Conservation (phyloP, 2,329 filamentous ascomycete genomes). For the Penicillium sp. region DNA sequence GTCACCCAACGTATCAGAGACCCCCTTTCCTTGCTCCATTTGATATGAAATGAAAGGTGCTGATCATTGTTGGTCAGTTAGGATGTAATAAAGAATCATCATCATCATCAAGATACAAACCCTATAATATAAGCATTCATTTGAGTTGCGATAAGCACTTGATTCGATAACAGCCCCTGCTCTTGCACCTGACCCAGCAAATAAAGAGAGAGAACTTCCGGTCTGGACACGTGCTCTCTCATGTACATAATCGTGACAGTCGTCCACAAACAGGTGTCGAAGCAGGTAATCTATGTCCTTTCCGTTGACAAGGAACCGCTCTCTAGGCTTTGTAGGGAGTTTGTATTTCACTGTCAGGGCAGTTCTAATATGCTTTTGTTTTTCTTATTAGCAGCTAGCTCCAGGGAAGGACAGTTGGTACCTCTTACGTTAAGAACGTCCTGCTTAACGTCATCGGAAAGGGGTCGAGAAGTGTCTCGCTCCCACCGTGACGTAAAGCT, state of each 20-base stretch:
- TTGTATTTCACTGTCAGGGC: conserved; percentile 12
- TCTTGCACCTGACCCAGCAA: conserved; percentile 4
- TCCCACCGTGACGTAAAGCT: conserved; percentile 16
- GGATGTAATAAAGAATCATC: too few relatives aligned
- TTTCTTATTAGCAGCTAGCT: too few relatives aligned
- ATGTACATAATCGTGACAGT: conserved; percentile 10
- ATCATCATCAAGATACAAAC: conserved; percentile 5
- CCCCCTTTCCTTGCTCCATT: not conserved
- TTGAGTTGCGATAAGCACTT: conserved; percentile 17
- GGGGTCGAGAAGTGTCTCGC: conserved; percentile 12
- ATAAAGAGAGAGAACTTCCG: conserved; percentile 4
- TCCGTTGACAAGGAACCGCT: conserved; percentile 11
- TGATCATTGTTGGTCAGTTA: too few relatives aligned
- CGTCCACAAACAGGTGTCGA: conserved; percentile 6
- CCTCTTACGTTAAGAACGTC: conserved; percentile 17
- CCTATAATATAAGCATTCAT: conserved; percentile 23
- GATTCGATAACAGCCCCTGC: conserved; percentile 14
- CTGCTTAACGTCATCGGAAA: conserved; percentile 10
- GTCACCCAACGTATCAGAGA: not conserved
- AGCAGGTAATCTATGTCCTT: conserved; percentile 22
- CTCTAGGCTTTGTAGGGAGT: conserved; percentile 13
- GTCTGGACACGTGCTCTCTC: conserved; percentile 5
- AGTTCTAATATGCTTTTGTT: conserved; percentile 13
- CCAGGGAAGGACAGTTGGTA: not conserved
- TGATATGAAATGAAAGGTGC: not conserved